phyloP scores from a whole-genome alignment of 2,329 filamentous ascomycete genomes.

The Blastomyces silverae region DNA sequence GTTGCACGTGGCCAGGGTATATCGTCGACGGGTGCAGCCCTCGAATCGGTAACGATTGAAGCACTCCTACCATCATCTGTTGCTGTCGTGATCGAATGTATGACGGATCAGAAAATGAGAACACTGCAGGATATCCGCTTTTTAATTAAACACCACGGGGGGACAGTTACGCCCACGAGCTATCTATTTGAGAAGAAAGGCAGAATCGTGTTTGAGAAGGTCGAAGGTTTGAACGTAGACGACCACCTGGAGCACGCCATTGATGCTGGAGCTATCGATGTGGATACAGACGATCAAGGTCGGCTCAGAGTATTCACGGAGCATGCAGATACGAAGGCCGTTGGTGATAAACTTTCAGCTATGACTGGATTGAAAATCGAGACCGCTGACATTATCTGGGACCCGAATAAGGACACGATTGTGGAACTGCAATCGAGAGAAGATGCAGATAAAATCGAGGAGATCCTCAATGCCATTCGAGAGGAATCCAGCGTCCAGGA shows the following conservation, averaged over 20 bases:
- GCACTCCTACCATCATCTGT: slow-evolving; percentile 66
- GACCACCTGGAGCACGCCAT: slow-evolving; percentile 74
- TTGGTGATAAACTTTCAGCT: slow-evolving; percentile 58
- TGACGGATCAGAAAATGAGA: slow-evolving; percentile 73
- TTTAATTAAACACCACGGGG: slow-evolving; percentile 65
- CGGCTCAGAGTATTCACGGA: slow-evolving; percentile 65
- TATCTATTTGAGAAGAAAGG: slow-evolving; percentile 84
- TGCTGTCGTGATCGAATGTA: slow-evolving; percentile 74
- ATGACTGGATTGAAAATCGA: slow-evolving; percentile 60
- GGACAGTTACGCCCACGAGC: slow-evolving; percentile 62
- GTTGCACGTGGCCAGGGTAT: slow-evolving; percentile 83
- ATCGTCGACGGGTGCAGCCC: slow-evolving; percentile 62
- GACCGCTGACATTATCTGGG: slow-evolving; percentile 76
- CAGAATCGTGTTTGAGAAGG: slow-evolving; percentile 59
- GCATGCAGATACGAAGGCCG: slow-evolving; percentile 56
- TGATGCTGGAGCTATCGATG: slow-evolving; percentile 64
- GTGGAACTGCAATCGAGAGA: slow-evolving; percentile 55
- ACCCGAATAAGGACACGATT: slow-evolving; percentile 71
- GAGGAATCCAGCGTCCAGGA: slow-evolving; percentile 69
- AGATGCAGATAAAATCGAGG: slow-evolving; percentile 51
- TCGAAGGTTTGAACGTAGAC: slow-evolving; percentile 53
- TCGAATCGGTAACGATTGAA: slow-evolving; percentile 76
- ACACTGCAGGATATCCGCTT: slow-evolving; percentile 65
- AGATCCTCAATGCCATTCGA: slow-evolving; percentile 49
- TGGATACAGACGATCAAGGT: slow-evolving; percentile 56